Evolutionary conservation across 805 yeast species (phyloP).

Genomic region (Saturnispora kantuleensis): DNA sequence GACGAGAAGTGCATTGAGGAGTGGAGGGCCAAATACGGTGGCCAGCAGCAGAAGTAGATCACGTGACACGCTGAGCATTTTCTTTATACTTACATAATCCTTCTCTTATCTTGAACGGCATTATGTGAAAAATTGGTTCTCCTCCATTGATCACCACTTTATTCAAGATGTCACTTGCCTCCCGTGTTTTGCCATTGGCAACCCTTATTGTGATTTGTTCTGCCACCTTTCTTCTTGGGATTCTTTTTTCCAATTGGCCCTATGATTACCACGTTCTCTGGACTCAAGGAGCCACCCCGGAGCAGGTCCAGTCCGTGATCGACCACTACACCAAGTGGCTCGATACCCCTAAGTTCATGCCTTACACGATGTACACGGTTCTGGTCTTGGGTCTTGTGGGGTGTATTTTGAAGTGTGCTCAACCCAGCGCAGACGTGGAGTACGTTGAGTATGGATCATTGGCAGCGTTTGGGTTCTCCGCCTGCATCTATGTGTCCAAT

Average conservation of each 20-base stretch:
- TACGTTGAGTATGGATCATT: conserved; percentile 86
- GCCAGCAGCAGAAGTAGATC: conserved; percentile 38
- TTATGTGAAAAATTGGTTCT: neutral
- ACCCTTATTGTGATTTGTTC: conserved; percentile 27
- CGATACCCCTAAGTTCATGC: conserved; percentile 47
- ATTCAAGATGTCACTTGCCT: neutral
- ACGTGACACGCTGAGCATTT: too few relatives aligned
- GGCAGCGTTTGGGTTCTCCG: conserved; percentile 58
- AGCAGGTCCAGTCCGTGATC: conserved; percentile 41
- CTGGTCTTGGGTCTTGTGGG: conserved; percentile 62
- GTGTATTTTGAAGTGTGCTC: conserved; percentile 65
- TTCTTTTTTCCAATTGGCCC: conserved; percentile 66
- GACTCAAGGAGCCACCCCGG: conserved; percentile 39
- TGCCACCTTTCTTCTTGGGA: conserved; percentile 72
- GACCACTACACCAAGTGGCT: conserved; percentile 70
- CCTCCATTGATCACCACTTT: too few relatives aligned
- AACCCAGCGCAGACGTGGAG: conserved; percentile 77
- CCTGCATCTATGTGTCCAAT: conserved; percentile 79
- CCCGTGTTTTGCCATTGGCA: conserved; percentile 11
- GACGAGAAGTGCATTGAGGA: conserved; percentile 80
- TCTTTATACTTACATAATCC: neutral
- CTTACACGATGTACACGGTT: conserved; percentile 54
- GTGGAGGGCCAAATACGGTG: conserved; percentile 85
- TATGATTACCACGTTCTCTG: conserved; percentile 75
- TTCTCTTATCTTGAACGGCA: neutral